Percentiles rank a stretch among this genome's conserved stretches.
phyloP scores from a whole-genome alignment of 2,329 filamentous ascomycete species.

The Chrysoporthe puriensis region DNA sequence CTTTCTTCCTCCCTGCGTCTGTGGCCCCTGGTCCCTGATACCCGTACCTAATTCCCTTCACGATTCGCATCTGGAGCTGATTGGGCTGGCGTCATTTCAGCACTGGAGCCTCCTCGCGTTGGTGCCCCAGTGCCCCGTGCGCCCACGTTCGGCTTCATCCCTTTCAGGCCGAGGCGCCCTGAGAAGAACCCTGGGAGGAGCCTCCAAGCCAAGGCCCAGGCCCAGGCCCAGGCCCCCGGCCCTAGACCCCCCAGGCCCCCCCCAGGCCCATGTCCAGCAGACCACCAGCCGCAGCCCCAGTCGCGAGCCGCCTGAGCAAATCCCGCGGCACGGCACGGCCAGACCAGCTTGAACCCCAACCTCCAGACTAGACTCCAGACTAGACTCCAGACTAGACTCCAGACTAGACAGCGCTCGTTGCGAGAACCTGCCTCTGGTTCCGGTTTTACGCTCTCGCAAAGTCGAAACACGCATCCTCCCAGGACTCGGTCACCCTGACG shows the following conservation, averaged over 20 bases:
- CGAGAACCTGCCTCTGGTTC: neutral
- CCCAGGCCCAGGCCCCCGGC: neutral
- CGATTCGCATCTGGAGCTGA: conserved; percentile 6
- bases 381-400: neutral
- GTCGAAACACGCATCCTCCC: neutral
- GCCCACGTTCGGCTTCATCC: conserved; percentile 1
- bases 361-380: neutral
- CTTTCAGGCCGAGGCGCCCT: conserved; percentile 1
- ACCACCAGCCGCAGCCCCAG: neutral
- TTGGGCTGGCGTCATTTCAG: conserved; percentile 14
- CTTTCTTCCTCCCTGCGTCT: neutral
- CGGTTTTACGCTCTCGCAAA: neutral
- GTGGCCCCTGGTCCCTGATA: neutral
- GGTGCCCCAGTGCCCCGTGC: conserved; percentile 4
- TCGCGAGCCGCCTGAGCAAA: conserved; percentile 9
- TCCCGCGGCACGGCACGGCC: conserved; percentile 11
- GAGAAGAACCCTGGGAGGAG: neutral
- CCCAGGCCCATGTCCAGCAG: neutral
- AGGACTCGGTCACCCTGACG: neutral
- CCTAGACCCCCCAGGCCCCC: too few relatives aligned
- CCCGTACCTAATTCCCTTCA: neutral
- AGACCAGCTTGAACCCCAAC: neutral
- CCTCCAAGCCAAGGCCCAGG: too few relatives aligned
- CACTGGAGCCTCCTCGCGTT: conserved; percentile 4
- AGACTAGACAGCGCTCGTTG: neutral